phyloP scores from a whole-genome alignment of 192 early-diverging fungal species.

The Coemansia sp. region DNA sequence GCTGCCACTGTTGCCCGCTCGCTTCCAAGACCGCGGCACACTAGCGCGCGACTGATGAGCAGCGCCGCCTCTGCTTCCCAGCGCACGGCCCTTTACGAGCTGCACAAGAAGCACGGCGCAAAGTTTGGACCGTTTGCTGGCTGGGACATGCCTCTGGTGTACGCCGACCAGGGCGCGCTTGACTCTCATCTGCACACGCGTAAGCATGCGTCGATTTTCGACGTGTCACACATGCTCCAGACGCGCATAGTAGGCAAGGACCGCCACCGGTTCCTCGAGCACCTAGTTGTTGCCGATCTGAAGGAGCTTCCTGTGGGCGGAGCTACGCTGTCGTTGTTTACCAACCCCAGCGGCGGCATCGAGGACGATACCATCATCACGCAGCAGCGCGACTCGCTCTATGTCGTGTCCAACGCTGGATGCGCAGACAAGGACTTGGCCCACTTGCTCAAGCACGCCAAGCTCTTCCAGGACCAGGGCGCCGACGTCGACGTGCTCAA shows the following conservation, averaged over 20 bases:
- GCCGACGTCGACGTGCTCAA: conserved; percentile 87
- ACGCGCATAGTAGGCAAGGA: conserved; percentile 89
- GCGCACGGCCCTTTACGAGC: conserved; percentile 88
- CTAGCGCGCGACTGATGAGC: conserved; percentile 32
- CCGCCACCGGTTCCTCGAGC: conserved; percentile 85
- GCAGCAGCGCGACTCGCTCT: conserved; percentile 78
- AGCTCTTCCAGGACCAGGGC: conserved; percentile 82
- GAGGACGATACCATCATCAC: conserved; percentile 98
- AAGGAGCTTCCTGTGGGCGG: conserved; percentile 75
- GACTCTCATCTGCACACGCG: conserved; percentile 92
- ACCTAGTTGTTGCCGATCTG: conserved; percentile 86
- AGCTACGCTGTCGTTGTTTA: conserved; percentile 91
- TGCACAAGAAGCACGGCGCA: conserved; percentile 89
- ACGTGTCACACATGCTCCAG: conserved; percentile 99
- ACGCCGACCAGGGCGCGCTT: conserved; percentile 80
- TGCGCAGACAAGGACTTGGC: conserved; percentile 96
- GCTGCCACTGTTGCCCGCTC: conserved; percentile 4
- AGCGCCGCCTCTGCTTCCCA: conserved; percentile 53
- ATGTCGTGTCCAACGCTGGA: conserved; percentile 95
- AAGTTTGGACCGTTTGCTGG: conserved; percentile 99
- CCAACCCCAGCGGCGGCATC: conserved; percentile 96
- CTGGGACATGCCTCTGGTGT: conserved; percentile 96
- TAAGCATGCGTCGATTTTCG: conserved; percentile 90
- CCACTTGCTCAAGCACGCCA: conserved; percentile 82
- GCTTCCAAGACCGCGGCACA: conserved; percentile 6